Conservation (phyloP, 768 basidiomycete genomes). For the Russula sp. region DNA sequence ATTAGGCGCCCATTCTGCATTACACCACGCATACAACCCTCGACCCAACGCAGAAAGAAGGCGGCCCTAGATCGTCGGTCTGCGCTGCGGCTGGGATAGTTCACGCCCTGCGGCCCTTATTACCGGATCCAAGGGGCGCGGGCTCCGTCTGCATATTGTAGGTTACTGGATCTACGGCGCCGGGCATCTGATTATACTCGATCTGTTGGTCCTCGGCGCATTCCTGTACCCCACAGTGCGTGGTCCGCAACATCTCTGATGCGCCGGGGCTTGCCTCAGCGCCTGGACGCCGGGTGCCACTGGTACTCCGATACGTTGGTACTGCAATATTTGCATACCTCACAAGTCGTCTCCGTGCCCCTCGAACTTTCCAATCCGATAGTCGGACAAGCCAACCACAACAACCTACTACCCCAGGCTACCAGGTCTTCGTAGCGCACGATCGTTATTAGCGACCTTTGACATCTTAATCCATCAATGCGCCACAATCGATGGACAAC, state of each 20-base stretch:
- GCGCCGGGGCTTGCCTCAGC: background rate
- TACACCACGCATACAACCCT: no score
- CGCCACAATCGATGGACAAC: background rate
- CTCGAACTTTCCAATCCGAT: background rate
- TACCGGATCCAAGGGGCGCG: background rate
- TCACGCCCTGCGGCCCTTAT: no score
- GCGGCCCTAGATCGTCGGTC: background rate
- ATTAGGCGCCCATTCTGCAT: background rate
- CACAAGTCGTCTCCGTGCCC: background rate
- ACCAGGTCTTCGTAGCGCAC: no score
- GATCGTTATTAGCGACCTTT: no score
- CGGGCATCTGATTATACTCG: no score
- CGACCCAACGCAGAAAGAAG: background rate
- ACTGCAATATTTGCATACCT: background rate
- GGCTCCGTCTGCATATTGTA: no score
- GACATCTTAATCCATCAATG: no score
- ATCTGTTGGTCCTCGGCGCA: background rate
- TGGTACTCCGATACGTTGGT: no score
- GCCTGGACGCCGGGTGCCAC: no score
- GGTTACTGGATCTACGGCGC: background rate
- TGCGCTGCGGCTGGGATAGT: no score
- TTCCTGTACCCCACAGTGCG: background rate
- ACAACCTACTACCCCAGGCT: no score
- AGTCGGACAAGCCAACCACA: no score
- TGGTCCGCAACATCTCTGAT: background rate